phyloP scores from a whole-genome alignment of 257 asterid genomes.

The Penstemon barbatus region DNA sequence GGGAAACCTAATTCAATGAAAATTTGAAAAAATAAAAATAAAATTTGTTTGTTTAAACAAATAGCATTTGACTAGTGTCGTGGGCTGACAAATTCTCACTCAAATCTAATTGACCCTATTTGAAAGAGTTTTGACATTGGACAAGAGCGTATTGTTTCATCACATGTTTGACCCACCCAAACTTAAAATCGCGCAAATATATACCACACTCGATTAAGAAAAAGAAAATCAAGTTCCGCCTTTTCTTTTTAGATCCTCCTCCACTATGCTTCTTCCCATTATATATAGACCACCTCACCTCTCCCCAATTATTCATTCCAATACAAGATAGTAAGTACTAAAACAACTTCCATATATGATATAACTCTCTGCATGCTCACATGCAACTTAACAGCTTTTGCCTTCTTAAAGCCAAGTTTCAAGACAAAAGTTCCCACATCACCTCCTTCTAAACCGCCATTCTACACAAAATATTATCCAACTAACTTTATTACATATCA shows the following conservation, averaged over 20 bases:
- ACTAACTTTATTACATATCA: background rate
- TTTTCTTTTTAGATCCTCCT: background rate
- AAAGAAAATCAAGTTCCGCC: too few species aligned
- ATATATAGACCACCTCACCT: background rate
- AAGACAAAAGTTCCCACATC: slow-evolving; percentile 1
- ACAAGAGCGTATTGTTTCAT: too few species aligned
- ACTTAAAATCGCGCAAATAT: background rate
- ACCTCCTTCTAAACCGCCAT: slow-evolving; percentile 23
- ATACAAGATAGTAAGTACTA: background rate
- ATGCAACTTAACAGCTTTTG: slow-evolving; percentile 27
- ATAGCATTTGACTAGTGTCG: too few species aligned
- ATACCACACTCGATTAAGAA: background rate
- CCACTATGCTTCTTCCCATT: background rate
- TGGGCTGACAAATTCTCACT: too few species aligned
- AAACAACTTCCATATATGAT: background rate
- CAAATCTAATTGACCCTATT: too few species aligned
- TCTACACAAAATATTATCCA: background rate
- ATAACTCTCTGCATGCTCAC: slow-evolving; percentile 35
- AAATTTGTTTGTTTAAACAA: too few species aligned
- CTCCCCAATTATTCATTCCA: slow-evolving; percentile 17
- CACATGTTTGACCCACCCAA: too few species aligned
- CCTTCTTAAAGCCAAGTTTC: background rate
- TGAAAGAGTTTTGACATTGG: too few species aligned
- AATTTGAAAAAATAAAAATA: too few species aligned
- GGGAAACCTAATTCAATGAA: too few species aligned